Conservation (phyloP, 2,329 filamentous ascomycete genomes). For the Drechslerella dactyloides region DNA sequence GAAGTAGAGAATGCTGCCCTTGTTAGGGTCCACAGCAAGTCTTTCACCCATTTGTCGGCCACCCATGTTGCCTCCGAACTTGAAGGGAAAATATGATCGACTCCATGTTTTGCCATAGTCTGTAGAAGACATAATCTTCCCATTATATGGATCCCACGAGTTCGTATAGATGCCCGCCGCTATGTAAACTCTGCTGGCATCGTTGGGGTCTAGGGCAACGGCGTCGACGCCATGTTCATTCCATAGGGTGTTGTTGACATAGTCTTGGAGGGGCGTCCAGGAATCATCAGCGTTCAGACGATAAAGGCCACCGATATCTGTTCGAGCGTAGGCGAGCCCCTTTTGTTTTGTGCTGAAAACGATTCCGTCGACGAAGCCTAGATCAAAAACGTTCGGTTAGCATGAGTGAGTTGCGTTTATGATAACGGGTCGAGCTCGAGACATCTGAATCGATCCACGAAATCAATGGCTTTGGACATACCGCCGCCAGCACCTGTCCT, state of each 20-base stretch:
- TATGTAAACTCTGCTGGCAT: slow-evolving; percentile 64
- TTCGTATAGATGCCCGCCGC: slow-evolving; percentile 67
- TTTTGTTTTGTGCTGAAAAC: slow-evolving; percentile 62
- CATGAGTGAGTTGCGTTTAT: background rate
- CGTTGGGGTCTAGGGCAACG: slow-evolving; percentile 64
- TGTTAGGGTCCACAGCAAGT: slow-evolving; percentile 66
- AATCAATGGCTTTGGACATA: too few species aligned
- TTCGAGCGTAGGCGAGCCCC: slow-evolving; percentile 65
- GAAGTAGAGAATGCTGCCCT: slow-evolving; percentile 66
- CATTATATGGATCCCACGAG: slow-evolving; percentile 66
- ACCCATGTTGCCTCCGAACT: slow-evolving; percentile 69
- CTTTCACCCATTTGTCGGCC: slow-evolving; percentile 66
- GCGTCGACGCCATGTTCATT: slow-evolving; percentile 66
- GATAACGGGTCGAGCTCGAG: background rate
- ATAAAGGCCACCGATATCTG: slow-evolving; percentile 67
- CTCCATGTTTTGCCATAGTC: slow-evolving; percentile 65
- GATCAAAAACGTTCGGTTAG: background rate
- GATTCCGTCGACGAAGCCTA: slow-evolving; percentile 64
- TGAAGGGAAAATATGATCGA: slow-evolving; percentile 64
- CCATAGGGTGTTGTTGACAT: slow-evolving; percentile 61
- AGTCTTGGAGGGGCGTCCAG: slow-evolving; percentile 65
- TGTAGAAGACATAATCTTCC: slow-evolving; percentile 64
- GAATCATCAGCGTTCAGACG: slow-evolving; percentile 65
- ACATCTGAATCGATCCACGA: too few species aligned
- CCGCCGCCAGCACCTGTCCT: slow-evolving; percentile 65